Percentiles rank a stretch among this genome's conserved stretches.
phyloP scores from a whole-genome alignment of 2,329 filamentous ascomycete genomes.

The Trichophyton schoenleinii region DNA sequence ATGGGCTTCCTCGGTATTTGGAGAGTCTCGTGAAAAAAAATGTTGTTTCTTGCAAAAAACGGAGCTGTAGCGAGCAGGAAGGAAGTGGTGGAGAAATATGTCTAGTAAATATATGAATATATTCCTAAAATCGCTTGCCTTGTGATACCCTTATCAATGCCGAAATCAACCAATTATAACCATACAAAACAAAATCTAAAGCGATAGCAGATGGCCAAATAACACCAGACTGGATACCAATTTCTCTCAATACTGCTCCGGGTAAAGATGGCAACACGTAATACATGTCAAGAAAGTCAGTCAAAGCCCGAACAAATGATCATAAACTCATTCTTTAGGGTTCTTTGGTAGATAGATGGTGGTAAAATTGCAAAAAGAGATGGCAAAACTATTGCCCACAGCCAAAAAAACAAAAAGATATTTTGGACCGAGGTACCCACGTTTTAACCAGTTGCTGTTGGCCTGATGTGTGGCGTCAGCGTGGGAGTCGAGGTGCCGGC shows the following conservation, averaged over 20 bases:
- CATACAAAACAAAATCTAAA: neutral
- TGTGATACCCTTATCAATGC: neutral
- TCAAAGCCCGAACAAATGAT: neutral
- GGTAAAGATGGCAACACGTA: neutral
- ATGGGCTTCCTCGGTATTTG: neutral
- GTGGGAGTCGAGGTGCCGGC: conserved; percentile 25
- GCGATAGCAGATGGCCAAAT: neutral
- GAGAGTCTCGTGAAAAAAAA: neutral
- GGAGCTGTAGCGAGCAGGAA: neutral
- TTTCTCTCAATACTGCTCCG: neutral
- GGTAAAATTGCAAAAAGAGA: neutral
- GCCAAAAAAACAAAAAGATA: neutral
- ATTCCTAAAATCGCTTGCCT: neutral
- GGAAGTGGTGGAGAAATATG: neutral
- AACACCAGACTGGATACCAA: neutral
- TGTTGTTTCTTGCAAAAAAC: neutral
- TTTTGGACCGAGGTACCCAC: neutral
- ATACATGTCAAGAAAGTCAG: neutral
- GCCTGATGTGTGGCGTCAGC: neutral
- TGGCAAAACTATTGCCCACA: neutral
- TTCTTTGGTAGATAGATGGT: neutral
- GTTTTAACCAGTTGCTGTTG: neutral
- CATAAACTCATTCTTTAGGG: neutral
- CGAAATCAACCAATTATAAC: neutral
- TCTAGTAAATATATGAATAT: neutral